Evolutionary conservation across 352 stramenopile species (phyloP), one percentile per base, ranked within the genome.

Genomic region (Blastocystis sp.): DNA sequence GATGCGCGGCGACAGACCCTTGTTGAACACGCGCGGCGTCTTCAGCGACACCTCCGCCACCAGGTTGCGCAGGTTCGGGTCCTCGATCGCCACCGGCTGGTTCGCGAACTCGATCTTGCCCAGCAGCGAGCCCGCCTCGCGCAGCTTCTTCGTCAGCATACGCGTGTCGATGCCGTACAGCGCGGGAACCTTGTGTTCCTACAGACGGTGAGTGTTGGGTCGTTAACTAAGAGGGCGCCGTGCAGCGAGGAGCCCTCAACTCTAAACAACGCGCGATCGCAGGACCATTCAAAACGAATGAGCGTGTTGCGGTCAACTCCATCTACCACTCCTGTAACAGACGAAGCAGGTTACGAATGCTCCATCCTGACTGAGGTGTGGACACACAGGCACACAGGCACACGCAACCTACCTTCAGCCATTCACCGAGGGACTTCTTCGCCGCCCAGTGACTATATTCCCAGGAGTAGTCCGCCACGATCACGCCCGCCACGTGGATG

Each of bases 71-170:
- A 92, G 90, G 91, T 99, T 99, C 13, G 96, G 95, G 90, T 99
- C 96, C 3, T 94, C 91, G 90, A 98, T 91, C 41, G 65, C 88
- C 33, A 92, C 88, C 26, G 35, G 62, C 78, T 91, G 70, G 59
- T 78, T 62, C n/a, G 59, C 13, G 45, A 98, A 96, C 91, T 98
- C 95, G 91, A 99, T 98, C 91, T 96, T 96, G 80, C 95, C 97
- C 21, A 98, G 93, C 91, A 98, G 92, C 3, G 96, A 94, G 76
- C 97, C 97, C 19, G 95, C 93, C 90, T 98, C 96, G 37, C 97
- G 93, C 90, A 99, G 98, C 89, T 97, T 97, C 94, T 99, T 99
- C 62, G 97, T 99, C 63, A 99, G 94, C 91, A 96, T 95, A 70
- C 97, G 94, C 67, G 97, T 99, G 93, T 99, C 97, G 77, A 99